Evolutionary conservation across 345 rosid genomes (phyloP).

Genomic region (Syzygium aqueum): DNA sequence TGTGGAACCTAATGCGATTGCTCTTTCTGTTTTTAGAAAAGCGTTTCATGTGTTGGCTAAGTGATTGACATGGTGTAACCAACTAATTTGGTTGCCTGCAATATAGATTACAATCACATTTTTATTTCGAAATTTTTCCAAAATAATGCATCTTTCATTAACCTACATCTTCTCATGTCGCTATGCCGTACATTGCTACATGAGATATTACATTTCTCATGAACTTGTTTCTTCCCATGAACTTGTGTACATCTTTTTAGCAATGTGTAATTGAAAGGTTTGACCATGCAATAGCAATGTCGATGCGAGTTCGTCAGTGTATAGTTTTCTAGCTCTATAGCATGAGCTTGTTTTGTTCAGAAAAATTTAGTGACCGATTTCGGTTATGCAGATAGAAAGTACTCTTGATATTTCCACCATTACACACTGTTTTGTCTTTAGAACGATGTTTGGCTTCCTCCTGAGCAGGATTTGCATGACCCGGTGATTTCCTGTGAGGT

Average conservation of each 20-base stretch:
- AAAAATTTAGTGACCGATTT: background rate
- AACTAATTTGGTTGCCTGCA: background rate
- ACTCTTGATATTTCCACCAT: background rate
- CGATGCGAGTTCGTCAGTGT: background rate
- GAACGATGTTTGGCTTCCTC: background rate
- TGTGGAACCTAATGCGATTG: background rate
- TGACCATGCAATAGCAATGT: background rate
- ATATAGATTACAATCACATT: background rate
- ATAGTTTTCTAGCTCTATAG: background rate
- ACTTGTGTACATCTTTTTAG: background rate
- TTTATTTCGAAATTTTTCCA: background rate
- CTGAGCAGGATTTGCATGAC: background rate
- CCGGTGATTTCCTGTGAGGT: background rate
- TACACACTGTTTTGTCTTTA: background rate
- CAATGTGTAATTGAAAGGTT: background rate
- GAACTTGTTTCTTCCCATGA: background rate
- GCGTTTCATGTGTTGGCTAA: background rate
- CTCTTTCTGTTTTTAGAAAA: background rate
- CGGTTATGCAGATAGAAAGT: background rate
- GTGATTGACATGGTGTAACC: background rate
- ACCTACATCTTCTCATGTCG: background rate
- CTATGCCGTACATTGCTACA: background rate
- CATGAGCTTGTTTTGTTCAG: background rate
- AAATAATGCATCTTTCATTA: background rate
- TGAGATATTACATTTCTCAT: background rate